phyloP scores from a whole-genome alignment of 2,329 filamentous ascomycete species.

The Coniochaeta sp. region DNA sequence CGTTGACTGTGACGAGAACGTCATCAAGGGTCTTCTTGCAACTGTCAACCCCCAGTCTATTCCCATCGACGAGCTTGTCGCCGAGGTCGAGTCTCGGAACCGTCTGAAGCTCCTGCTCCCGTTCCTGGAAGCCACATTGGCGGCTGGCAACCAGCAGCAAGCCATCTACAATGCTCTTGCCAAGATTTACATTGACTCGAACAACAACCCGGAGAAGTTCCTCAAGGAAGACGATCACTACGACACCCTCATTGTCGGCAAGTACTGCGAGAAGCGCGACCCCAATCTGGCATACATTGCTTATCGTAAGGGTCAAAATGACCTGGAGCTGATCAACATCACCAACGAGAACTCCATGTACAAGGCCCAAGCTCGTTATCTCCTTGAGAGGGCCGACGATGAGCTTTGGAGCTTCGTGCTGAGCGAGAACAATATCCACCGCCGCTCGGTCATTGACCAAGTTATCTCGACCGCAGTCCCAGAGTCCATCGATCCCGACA shows the following conservation, averaged over 20 bases:
- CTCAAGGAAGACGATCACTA: slow-evolving; percentile 96
- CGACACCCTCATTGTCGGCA: slow-evolving; percentile 84
- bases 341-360: slow-evolving; percentile 99
- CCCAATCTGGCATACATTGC: slow-evolving; percentile 93
- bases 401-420: slow-evolving; percentile 96
- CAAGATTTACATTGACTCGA: slow-evolving; percentile 98
- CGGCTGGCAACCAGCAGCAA: slow-evolving; percentile 88
- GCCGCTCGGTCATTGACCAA: slow-evolving; percentile 89
- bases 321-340: slow-evolving; percentile 92
- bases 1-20: slow-evolving; percentile 92
- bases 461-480: slow-evolving; percentile 93
- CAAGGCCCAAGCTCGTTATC: slow-evolving; percentile 90
- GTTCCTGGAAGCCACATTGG: slow-evolving; percentile 89
- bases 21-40: slow-evolving; percentile 85
- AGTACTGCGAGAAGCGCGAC: slow-evolving; percentile 98
- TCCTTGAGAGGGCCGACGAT: slow-evolving; percentile 79
- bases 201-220: slow-evolving; percentile 97
- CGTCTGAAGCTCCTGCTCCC: slow-evolving; percentile 90
- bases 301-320: slow-evolving; percentile 94
- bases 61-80: slow-evolving; percentile 88
- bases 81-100: slow-evolving; percentile 93
- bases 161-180: slow-evolving; percentile 95
- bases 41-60: slow-evolving; percentile 81
- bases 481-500: slow-evolving; percentile 85
- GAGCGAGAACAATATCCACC: slow-evolving; percentile 91